Conservation (phyloP, 2,329 filamentous ascomycete species). For the Diaporthe capsici region DNA sequence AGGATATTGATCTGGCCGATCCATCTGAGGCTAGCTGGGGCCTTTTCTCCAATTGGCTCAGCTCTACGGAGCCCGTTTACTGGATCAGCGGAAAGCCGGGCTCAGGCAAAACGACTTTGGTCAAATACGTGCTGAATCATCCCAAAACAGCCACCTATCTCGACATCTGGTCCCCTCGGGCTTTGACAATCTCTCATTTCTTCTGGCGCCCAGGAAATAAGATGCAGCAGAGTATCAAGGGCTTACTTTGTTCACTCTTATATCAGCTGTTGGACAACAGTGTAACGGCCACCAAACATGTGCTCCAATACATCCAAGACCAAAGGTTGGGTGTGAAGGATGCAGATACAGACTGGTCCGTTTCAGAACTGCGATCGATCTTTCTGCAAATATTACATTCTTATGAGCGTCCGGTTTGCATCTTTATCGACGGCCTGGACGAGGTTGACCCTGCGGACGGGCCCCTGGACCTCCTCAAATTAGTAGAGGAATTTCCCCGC, state of each 20-base stretch:
- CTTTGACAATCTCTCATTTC: constrained; percentile 46
- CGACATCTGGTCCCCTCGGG: constrained; percentile 42
- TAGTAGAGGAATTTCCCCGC: not conserved
- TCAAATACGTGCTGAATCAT: constrained; percentile 48
- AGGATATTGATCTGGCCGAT: not conserved
- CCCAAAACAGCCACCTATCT: constrained; percentile 42
- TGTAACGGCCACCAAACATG: not conserved
- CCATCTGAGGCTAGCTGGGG: not conserved
- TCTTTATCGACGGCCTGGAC: constrained; percentile 43
- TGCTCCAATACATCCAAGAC: not conserved
- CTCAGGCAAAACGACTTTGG: constrained; percentile 51
- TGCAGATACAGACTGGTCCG: constrained; percentile 43
- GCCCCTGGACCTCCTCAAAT: not conserved
- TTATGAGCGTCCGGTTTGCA: constrained; percentile 22
- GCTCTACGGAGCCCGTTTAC: constrained; percentile 40
- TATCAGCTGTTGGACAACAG: constrained; percentile 41
- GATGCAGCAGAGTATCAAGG: constrained; percentile 47
- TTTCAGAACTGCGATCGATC: not conserved
- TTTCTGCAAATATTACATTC: not conserved
- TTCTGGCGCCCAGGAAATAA: constrained; percentile 50
- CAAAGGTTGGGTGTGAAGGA: not conserved
- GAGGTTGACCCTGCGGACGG: constrained; percentile 24
- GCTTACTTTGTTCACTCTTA: constrained; percentile 47
- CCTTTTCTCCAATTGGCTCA: constrained; percentile 33
- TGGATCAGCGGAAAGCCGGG: constrained; percentile 53